Base-by-base conservation (phyloP, 805 yeast species). In the Candida odintsovae region DNA sequence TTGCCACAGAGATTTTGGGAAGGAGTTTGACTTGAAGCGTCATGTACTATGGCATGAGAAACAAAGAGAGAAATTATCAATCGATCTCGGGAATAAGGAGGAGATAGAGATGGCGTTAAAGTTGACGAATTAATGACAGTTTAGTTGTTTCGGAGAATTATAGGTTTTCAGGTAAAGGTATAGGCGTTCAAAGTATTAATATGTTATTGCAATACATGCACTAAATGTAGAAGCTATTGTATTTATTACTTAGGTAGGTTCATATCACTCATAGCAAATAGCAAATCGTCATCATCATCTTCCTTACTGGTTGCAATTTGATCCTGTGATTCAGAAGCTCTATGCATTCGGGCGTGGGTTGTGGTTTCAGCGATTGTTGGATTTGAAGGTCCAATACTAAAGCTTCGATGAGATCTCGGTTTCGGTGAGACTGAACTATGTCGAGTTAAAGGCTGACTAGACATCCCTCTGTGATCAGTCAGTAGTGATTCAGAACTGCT, bases 261-360 rank as follows among this genome's bases (percentile, higher is more conserved):
- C 87, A 83, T 82, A 56, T 83, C 89, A 59, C 88, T 83, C 89
- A 82, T 82, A 20, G 86, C 76, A 61, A 82, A 82, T 41, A 82
- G 64, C 47, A 83, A 65, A 43, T 82, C 87, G 50, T 82, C 88
- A 46, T 82, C 87, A 6, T 66, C 62, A 0, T 52, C 57, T 12
- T 57, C 63, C 12, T 57, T 62, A 23, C 64, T 67, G 40, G 36
- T 16, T 33, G 20, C 36, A 8, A 25, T 23, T 33, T 20, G 4
- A 22, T 45, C 44, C 18, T 41, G 35, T 3, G 47, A n/a, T 37
- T 45, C 47, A 8, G 44, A 36, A n/a, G 39, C 43, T 38, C 53
- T 50, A 28, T 61, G 63, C 58, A 63, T 54, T 41, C 48, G 59
- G 1, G 67, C 67, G 40, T 62, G 65, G 11, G 64, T 55, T 35